These are phyloP conservation scores for Amanita pallidorosea DNA, from an alignment of 768 basidiomycete genomes.

Conservation along the genomic window DNA sequence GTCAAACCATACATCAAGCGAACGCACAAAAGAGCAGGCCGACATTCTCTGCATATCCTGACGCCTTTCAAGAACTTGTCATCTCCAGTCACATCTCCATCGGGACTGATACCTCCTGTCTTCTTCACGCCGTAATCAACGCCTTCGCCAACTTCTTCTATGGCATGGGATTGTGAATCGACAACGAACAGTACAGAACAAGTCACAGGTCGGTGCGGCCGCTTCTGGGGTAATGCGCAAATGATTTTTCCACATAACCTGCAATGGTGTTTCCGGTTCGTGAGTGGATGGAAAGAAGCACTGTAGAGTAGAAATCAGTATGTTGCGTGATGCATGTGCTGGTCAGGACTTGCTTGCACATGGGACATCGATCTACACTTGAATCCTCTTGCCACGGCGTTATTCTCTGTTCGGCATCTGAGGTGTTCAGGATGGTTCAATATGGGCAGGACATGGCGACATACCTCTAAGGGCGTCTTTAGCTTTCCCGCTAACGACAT, in stretches of 20 bases:
- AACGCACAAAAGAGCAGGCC: slow-evolving; percentile 67
- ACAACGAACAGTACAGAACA: slow-evolving; percentile 83
- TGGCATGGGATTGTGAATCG: slow-evolving; percentile 63
- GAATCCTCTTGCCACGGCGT: slow-evolving; percentile 93
- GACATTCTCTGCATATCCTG: slow-evolving; percentile 77
- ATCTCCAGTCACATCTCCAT: slow-evolving; percentile 22
- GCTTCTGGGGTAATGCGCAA: slow-evolving; percentile 78
- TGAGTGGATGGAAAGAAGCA: slow-evolving; percentile 76
- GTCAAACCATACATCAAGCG: not conserved
- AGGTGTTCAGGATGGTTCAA: slow-evolving; percentile 3
- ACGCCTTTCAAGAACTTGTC: slow-evolving; percentile 86
- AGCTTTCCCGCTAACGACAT: slow-evolving; percentile 36
- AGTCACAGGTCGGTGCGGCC: slow-evolving; percentile 47
- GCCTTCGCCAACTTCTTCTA: slow-evolving; percentile 79
- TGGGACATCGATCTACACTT: slow-evolving; percentile 64
- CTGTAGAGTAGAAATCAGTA: slow-evolving; percentile 16
- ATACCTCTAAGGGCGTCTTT: slow-evolving; percentile 59
- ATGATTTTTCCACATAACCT: slow-evolving; percentile 87
- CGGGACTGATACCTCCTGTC: slow-evolving; percentile 19
- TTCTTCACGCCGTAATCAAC: slow-evolving; percentile 74
- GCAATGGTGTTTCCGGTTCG: slow-evolving; percentile 95
- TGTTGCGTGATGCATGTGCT: not conserved
- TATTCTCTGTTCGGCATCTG: slow-evolving; percentile 81
- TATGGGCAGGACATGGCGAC: slow-evolving; percentile 7
- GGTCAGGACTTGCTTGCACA: slow-evolving; percentile 56